These are phyloP conservation scores for Cyberlindnera bimundalis DNA, from an alignment of 805 yeast genomes.

Conservation along the genomic window DNA sequence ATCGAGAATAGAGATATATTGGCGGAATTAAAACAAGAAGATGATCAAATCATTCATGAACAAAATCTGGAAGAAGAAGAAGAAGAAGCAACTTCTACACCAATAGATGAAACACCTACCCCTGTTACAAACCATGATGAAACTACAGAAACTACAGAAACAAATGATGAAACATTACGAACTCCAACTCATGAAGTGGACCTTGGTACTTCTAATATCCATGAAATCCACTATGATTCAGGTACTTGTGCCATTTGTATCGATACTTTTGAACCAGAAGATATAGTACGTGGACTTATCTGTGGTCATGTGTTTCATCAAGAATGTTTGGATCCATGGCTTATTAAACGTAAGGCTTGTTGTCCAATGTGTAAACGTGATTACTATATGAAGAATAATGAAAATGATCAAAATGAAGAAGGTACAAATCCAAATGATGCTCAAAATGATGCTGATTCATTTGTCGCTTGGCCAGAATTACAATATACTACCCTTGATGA, in stretches of 20 bases:
- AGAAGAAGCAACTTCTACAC: neutral
- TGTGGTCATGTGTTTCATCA: slow-evolving; percentile 85
- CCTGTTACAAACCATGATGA: neutral
- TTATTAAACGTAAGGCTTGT: slow-evolving; percentile 67
- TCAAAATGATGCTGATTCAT: slow-evolving; percentile 27
- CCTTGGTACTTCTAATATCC: slow-evolving; percentile 20
- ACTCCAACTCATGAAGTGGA: slow-evolving; percentile 17
- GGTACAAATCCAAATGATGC: too few species aligned
- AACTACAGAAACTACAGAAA: too few species aligned
- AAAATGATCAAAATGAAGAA: slow-evolving; percentile 23
- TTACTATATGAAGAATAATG: slow-evolving; percentile 38
- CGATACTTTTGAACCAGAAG: slow-evolving; percentile 59
- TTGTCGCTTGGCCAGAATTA: slow-evolving; percentile 30
- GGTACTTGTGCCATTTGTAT: slow-evolving; percentile 80
- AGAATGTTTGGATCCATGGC: slow-evolving; percentile 80
- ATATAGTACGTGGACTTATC: slow-evolving; percentile 64
- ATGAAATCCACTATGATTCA: slow-evolving; percentile 48
- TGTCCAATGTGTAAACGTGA: slow-evolving; percentile 83
- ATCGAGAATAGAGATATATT: slow-evolving; percentile 41
- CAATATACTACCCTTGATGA: slow-evolving; percentile 39
- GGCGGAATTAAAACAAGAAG: slow-evolving; percentile 37
- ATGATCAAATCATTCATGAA: slow-evolving; percentile 19
- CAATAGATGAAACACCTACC: neutral
- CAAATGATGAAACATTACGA: too few species aligned
- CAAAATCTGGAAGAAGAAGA: slow-evolving; percentile 4